These are phyloP conservation scores for Kurtzmaniella quercitrusa DNA, from an alignment of 1,139 yeast genomes.

Conservation along the genomic window DNA sequence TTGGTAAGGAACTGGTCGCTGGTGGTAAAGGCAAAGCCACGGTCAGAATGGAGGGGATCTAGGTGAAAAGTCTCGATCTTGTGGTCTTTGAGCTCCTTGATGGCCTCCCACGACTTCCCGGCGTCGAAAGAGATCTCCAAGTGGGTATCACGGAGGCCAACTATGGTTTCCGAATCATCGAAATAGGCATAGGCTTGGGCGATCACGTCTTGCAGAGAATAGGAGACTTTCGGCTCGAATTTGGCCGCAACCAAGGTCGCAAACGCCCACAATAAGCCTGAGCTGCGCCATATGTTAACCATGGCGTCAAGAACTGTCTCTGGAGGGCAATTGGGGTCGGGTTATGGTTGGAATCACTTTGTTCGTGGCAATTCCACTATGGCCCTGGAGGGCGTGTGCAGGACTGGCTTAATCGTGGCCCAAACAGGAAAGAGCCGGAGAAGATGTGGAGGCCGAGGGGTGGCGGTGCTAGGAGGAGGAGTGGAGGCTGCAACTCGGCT, in stretches of 20 bases:
- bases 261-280: background rate
- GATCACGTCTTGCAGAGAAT: conserved; percentile 9
- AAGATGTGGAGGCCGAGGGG: background rate
- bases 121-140: conserved; percentile 50
- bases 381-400: background rate
- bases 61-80: conserved; percentile 26
- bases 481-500: too few species aligned
- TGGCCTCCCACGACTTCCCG: conserved; percentile 50
- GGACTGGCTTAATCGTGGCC: background rate
- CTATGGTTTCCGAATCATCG: conserved; percentile 51
- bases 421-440: background rate
- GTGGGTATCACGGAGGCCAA: conserved; percentile 29
- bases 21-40: conserved; percentile 51
- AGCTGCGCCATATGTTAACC: background rate
- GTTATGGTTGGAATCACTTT: background rate
- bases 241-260: conserved; percentile 12
- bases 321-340: background rate
- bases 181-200: conserved; percentile 35
- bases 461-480: background rate
- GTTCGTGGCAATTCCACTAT: background rate
- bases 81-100: conserved; percentile 26
- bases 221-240: conserved; percentile 18
- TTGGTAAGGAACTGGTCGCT: conserved; percentile 46
- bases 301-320: background rate
- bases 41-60: conserved; percentile 40